phyloP scores from a whole-genome alignment of 305 asterid species.

The Fraxinus xanthoxyloides region DNA sequence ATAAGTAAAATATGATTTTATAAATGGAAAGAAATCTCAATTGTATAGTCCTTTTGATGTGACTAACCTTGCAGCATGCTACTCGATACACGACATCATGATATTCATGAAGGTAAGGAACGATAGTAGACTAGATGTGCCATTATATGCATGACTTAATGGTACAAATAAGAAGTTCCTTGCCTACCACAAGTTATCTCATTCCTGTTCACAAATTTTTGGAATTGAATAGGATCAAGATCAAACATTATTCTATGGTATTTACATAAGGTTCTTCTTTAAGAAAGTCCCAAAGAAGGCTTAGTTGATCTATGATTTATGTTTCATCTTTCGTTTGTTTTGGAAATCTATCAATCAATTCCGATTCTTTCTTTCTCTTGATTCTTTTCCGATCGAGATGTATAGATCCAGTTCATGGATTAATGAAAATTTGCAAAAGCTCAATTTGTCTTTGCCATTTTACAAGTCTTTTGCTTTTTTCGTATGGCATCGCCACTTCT shows the following conservation, averaged over 20 bases:
- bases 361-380: background rate
- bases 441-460: background rate
- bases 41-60: constrained; percentile 1
- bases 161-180: background rate
- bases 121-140: background rate
- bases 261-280: background rate
- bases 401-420: background rate
- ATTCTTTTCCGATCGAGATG: background rate
- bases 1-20: background rate
- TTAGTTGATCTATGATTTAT: background rate
- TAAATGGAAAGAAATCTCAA: background rate
- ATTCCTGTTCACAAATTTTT: background rate
- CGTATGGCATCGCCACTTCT: background rate
- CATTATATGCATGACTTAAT: background rate
- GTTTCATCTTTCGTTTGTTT: background rate
- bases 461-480: too few relatives aligned
- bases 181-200: constrained; percentile 7
- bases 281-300: background rate
- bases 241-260: background rate
- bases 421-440: background rate
- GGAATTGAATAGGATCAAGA: background rate
- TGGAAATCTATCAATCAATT: too few relatives aligned
- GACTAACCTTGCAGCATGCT: background rate
- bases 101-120: background rate
- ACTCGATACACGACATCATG: background rate